Conservation (phyloP, 768 basidiomycete genomes). For the Mycena leptocephala region DNA sequence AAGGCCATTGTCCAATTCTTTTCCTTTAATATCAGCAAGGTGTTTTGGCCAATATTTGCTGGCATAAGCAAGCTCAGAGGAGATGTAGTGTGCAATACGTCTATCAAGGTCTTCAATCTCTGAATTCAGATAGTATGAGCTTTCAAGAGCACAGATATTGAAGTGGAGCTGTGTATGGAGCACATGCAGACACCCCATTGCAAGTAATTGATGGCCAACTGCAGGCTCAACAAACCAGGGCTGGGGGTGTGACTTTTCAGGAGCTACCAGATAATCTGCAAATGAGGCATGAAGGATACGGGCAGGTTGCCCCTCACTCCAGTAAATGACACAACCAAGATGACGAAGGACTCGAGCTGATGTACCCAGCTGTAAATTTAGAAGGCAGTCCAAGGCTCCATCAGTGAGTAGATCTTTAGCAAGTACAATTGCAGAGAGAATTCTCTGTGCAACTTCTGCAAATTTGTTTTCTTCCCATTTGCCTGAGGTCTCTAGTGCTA, state of each 20-base stretch:
- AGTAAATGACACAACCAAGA: neutral
- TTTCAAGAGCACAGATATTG: neutral
- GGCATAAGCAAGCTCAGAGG: neutral
- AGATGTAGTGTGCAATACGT: neutral
- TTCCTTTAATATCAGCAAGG: neutral
- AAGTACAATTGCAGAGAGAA: neutral
- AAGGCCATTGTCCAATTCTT: neutral
- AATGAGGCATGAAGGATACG: neutral
- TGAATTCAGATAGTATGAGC: neutral
- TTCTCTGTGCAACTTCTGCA: neutral
- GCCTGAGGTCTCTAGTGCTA: neutral
- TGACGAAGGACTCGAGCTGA: neutral
- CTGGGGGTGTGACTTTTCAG: neutral
- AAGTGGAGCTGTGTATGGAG: neutral
- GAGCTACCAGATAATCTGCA: neutral
- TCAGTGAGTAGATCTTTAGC: neutral
- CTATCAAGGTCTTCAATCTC: neutral
- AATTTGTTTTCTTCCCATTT: neutral
- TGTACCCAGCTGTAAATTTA: neutral
- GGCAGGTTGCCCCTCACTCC: neutral
- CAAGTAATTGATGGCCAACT: neutral
- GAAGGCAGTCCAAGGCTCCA: neutral
- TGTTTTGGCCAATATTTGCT: neutral
- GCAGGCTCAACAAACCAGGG: neutral
- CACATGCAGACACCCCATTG: neutral